phyloP scores from a whole-genome alignment of 2,329 filamentous ascomycete genomes.

The Dothideomycetidae sp. region DNA sequence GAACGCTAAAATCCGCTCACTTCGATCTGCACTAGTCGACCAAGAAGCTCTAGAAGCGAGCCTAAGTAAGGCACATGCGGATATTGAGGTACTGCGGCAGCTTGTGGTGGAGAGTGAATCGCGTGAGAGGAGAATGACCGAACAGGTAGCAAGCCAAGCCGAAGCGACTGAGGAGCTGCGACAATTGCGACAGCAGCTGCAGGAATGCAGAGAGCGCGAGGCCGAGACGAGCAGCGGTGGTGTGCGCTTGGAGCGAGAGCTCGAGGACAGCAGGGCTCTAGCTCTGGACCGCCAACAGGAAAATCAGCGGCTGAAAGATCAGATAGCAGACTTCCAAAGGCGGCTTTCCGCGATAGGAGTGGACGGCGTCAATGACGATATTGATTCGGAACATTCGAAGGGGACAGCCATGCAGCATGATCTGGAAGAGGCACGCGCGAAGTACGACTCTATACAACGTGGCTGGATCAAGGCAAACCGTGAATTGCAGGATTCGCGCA shows the following conservation, averaged over 20 bases:
- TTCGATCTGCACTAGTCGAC: conserved; percentile 53
- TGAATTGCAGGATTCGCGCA: conserved; percentile 5
- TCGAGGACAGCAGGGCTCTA: conserved; percentile 39
- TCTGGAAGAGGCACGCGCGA: conserved; percentile 32
- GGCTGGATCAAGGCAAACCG: conserved; percentile 29
- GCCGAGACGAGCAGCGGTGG: conserved; percentile 49
- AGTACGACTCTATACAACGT: conserved; percentile 37
- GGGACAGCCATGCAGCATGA: conserved; percentile 38
- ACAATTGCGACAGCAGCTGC: conserved; percentile 45
- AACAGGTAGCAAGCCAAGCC: conserved; percentile 48
- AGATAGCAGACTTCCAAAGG: conserved; percentile 33
- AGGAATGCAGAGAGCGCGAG: conserved; percentile 50
- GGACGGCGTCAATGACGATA: neutral
- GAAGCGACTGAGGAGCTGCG: conserved; percentile 44
- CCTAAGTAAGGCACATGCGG: conserved; percentile 42
- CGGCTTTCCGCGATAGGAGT: conserved; percentile 8
- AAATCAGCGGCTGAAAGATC: conserved; percentile 31
- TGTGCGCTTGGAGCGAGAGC: conserved; percentile 42
- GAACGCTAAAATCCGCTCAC: conserved; percentile 47
- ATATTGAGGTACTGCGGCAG: conserved; percentile 50
- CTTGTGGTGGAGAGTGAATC: conserved; percentile 53
- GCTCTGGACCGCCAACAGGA: conserved; percentile 40
- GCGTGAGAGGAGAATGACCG: conserved; percentile 48
- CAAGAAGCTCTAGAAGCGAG: conserved; percentile 42
- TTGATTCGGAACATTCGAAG: no score